phyloP scores from a whole-genome alignment of 176 grass and related monocot species.

The Rhynchospora pubera region DNA sequence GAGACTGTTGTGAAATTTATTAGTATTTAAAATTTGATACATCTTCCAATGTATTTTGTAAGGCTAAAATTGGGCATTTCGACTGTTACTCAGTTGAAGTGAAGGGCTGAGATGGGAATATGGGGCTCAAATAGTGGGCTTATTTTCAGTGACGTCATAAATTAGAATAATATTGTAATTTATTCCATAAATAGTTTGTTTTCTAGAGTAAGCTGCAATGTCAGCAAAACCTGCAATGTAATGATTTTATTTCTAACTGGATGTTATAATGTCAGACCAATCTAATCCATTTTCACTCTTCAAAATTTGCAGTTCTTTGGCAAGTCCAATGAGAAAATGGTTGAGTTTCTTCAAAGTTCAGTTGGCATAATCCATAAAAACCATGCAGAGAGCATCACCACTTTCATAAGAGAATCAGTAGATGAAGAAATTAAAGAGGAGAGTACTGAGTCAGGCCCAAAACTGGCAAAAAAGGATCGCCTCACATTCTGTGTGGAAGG shows the following conservation, averaged over 20 bases:
- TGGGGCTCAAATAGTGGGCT: not conserved
- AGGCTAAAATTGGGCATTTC: not conserved
- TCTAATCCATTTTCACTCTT: not conserved
- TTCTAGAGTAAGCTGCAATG: not conserved
- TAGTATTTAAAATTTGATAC: not conserved
- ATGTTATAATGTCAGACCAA: not conserved
- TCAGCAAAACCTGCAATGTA: not conserved
- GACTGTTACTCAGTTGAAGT: not conserved
- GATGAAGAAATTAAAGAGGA: slow-evolving; percentile 52
- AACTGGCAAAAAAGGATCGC: slow-evolving; percentile 45
- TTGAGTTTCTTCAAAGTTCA: slow-evolving; percentile 75
- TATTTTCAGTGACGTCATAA: not conserved
- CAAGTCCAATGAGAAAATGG: slow-evolving; percentile 78
- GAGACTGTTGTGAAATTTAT: not conserved
- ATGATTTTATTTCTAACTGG: not conserved
- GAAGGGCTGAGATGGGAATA: not conserved
- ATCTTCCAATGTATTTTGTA: not conserved
- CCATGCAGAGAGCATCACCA: slow-evolving; percentile 86
- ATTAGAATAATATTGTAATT: not conserved
- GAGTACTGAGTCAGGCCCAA: slow-evolving; percentile 32
- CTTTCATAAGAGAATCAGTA: slow-evolving; percentile 88
- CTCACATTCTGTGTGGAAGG: slow-evolving; percentile 98
- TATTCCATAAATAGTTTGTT: not conserved
- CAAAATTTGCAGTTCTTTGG: slow-evolving; percentile 60
- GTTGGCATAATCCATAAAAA: slow-evolving; percentile 95